These are phyloP conservation scores for Rhynchospora breviuscula DNA, from an alignment of 176 grass and related monocot genomes.

Conservation along the genomic window DNA sequence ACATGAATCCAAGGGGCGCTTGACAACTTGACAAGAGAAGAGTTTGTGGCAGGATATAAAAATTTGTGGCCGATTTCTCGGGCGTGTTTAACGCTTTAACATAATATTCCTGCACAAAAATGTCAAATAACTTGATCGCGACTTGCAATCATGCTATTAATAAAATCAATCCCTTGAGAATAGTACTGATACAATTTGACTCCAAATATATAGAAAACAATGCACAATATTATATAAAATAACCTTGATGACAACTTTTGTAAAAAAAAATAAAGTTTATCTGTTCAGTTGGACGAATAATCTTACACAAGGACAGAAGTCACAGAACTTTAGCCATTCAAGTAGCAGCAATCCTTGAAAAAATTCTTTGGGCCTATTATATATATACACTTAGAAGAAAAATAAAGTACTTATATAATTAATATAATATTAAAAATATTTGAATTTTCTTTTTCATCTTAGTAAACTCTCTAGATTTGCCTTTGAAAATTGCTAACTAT, in stretches of 20 bases:
- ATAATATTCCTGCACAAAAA: neutral
- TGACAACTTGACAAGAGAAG: neutral
- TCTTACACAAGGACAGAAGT: neutral
- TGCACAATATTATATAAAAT: neutral
- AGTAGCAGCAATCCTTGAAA: no score
- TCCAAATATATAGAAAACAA: no score
- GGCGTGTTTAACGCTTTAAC: neutral
- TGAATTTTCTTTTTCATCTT: no score
- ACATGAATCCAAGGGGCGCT: neutral
- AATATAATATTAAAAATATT: no score
- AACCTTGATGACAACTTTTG: neutral
- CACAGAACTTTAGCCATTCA: no score
- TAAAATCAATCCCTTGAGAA: neutral
- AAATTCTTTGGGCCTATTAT: no score
- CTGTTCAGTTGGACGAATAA: neutral
- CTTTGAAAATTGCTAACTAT: no score
- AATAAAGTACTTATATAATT: no score
- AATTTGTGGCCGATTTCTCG: neutral
- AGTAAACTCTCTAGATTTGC: no score
- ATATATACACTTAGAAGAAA: no score
- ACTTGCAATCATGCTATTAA: constrained; percentile 4
- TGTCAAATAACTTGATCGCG: constrained; percentile 3
- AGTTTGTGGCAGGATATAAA: neutral
- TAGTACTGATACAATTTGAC: neutral
- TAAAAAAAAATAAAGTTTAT: neutral